A percentile compares a stretch with the other conserved stretches of the same genome.
Conservation (phyloP, 345 rosid genomes). For the Citrus maxima region DNA sequence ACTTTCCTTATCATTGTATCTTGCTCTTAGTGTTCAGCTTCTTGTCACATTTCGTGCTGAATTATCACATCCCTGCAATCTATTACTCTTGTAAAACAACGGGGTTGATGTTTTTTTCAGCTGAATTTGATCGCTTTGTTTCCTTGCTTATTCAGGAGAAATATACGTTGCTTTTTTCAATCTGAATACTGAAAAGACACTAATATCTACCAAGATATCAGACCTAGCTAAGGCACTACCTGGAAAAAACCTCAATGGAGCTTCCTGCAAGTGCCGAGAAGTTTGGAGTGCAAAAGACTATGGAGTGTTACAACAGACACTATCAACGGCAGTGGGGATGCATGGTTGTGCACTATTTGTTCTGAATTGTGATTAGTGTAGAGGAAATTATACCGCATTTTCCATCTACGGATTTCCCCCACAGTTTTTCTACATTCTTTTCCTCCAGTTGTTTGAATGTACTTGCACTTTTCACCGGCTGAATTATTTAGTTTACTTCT, state of each 20-base stretch:
- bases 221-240: conserved; percentile 54
- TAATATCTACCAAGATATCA: conserved; percentile 52
- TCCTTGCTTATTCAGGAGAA: conserved; percentile 33
- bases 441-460: too few relatives aligned
- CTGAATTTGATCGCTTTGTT: neutral
- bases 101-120: neutral
- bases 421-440: too few relatives aligned
- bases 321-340: conserved; percentile 41
- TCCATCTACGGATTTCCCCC: too few relatives aligned
- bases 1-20: neutral
- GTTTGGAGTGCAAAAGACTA: conserved; percentile 55
- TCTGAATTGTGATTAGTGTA: conserved; percentile 39
- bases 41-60: neutral
- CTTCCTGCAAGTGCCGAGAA: conserved; percentile 50
- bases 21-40: neutral
- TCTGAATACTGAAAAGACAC: conserved; percentile 40
- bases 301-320: conserved; percentile 21
- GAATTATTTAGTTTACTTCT: too few relatives aligned
- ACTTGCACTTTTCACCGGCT: too few relatives aligned
- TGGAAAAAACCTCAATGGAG: conserved; percentile 27
- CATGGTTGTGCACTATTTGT: conserved; percentile 65
- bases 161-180: conserved; percentile 63
- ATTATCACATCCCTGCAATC: neutral
- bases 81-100: neutral
- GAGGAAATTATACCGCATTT: neutral